Conservation (phyloP, 306 rosid species). For the Begonia peltatifolia region DNA sequence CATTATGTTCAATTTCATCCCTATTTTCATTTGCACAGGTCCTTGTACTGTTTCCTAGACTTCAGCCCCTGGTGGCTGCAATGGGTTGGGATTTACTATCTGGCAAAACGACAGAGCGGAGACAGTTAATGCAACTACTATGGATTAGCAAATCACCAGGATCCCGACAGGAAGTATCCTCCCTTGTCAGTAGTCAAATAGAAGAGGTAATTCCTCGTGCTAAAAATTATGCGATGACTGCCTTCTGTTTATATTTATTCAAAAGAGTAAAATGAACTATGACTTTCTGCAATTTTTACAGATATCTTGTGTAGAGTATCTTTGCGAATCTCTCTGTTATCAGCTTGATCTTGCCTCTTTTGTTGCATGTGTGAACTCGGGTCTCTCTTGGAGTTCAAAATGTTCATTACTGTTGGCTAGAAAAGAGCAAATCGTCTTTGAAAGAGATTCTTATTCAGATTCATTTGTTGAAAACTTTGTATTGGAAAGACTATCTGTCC, state of each 20-base stretch:
- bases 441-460: conserved; percentile 44
- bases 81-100: conserved; percentile 98
- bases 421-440: conserved; percentile 34
- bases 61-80: conserved; percentile 80
- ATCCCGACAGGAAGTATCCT: conserved; percentile 70
- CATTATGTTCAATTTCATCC: background rate
- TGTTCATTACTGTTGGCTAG: conserved; percentile 50
- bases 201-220: conserved; percentile 61
- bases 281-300: conserved; percentile 25
- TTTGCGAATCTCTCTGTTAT: conserved; percentile 77
- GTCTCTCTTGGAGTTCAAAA: conserved; percentile 70
- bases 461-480: conserved; percentile 89
- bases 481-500: conserved; percentile 88
- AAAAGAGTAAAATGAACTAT: conserved; percentile 10
- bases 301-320: conserved; percentile 86
- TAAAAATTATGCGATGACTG: conserved; percentile 10
- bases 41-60: conserved; percentile 78
- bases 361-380: conserved; percentile 87
- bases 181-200: conserved; percentile 54
- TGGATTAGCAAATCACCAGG: conserved; percentile 86
- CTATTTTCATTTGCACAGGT: conserved; percentile 25
- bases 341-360: conserved; percentile 91
- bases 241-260: conserved; percentile 16
- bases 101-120: conserved; percentile 62
- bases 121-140: conserved; percentile 78